Evolutionary conservation across 192 early-diverging fungal genomes (phyloP), one percentile per base, ranked within the genome.

Genomic region (Kappamyces sp.): DNA sequence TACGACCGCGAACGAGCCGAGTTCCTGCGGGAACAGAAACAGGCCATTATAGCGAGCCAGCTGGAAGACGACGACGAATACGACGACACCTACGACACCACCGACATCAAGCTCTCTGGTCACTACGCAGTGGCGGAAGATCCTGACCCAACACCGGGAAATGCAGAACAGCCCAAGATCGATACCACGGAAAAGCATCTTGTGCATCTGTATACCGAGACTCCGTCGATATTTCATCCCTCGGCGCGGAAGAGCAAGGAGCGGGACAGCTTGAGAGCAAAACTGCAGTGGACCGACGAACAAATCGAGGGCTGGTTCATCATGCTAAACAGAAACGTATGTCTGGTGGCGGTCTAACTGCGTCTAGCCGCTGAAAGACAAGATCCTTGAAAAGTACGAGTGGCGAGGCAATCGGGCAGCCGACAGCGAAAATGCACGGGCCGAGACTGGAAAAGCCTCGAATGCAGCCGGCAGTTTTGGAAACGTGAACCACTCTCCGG

Each of bases 301-400:
- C 92, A 94, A 71, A 71, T 97, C 3, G 90, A 93, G 63, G 94
- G 94, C 37, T 97, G 94, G 94, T 83, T 73, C 40, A 79, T 79
- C 12, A 95, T 97, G 92, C 85, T 90, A 63, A 71, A 74, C 47
- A 73, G 90, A 47, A 90, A 92, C 62, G 87, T 88, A 74, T 78
- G 84, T 77, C 15, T 65, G 3, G 40, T 32, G 32, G 61, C 12
- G 36, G 38, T 33, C 15, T 40, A 2, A 42, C 40, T 53, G 36
- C 40, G 50, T 48, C 10, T 70, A 87, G 84, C 87, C 90, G 6
- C 69, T 74, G 43, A 86, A 86, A 63, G 74, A 89, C 33, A 64
- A 65, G 41, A 53, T 86, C 9, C 51, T 90, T 33, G 69, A 73
- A 46, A 78, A 75, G 58, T 83, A 86, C 62, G 82, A 67, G 41